A percentile compares a stretch with the other conserved stretches of the same genome.
These are phyloP conservation scores for Backusella psychrophila DNA, from an alignment of 192 early-diverging fungal genomes.

Conservation along the genomic window DNA sequence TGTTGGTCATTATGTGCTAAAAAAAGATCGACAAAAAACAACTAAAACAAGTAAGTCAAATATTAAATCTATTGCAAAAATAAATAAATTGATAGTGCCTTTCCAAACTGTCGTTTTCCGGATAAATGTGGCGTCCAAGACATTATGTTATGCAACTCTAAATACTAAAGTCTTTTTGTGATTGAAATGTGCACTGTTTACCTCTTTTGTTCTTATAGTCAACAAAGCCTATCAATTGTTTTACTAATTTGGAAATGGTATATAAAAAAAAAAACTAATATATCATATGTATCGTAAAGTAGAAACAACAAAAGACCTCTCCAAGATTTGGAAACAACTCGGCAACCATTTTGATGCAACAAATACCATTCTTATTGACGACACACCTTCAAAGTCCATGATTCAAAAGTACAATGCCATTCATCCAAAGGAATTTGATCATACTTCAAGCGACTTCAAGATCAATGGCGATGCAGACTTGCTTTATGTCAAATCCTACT, in stretches of 20 bases:
- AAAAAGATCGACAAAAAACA: neutral
- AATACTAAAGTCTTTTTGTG: no score
- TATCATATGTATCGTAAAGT: conserved; percentile 25
- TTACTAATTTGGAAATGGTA: neutral
- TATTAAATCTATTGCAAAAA: neutral
- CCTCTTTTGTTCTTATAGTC: neutral
- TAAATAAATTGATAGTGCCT: neutral
- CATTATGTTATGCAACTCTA: neutral
- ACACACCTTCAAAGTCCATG: conserved; percentile 45
- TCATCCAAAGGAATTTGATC: conserved; percentile 39
- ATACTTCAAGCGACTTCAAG: neutral
- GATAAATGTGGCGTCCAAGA: neutral
- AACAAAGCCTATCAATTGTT: neutral
- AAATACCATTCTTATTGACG: conserved; percentile 56
- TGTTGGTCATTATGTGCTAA: neutral
- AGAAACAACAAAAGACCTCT: conserved; percentile 62
- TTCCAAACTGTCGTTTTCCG: neutral
- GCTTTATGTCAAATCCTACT: conserved; percentile 38
- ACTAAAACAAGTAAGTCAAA: neutral
- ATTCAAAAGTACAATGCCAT: conserved; percentile 52
- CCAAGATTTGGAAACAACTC: conserved; percentile 43
- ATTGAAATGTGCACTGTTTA: no score
- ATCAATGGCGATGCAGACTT: conserved; percentile 38
- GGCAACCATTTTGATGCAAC: conserved; percentile 33
- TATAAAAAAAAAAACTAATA: neutral